Base-by-base conservation (phyloP, 257 asterid species). In the Ilex aquifolium region DNA sequence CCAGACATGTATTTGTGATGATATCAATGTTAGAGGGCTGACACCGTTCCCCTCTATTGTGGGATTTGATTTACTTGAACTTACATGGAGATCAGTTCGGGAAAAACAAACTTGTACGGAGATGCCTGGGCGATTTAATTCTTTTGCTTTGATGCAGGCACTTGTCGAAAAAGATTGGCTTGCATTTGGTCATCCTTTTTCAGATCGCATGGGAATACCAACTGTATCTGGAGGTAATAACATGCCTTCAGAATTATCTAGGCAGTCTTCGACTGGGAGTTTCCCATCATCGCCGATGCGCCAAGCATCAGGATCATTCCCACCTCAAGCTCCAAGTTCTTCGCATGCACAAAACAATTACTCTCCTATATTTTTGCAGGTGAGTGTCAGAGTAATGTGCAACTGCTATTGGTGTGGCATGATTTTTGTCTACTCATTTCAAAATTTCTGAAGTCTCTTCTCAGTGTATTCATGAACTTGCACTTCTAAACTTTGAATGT, bases 181-280 rank as follows among this genome's bases (percentile, higher is more conserved):
- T 65, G 96, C 99, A 50, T 92, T 92, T 85, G 99, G 99, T 68
- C 99, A 92, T 84, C 99, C 99, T 58, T 92, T 92, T 78, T 85
- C 99, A 46, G 99, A 89, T 73, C 99, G 99, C 72, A 64, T 74
- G 51, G 99, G 97, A 63, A 67, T 82, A 64, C 96, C 99, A 63
- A 79, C 88, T 63, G 69, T 83, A 63, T 78, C 91, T 67, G 98
- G 88, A 74, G 81, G 79, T 71, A 88, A 86, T 51, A 62, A 76
- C 78, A 54, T 74, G 67, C 84, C 95, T 30, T 69, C 67, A 74
- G 97, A 89, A 67, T 85, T 89, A 69, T 54, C 89, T 64, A 79
- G 91, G 63, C 99, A 92, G 77, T 68, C 86, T 71, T 92, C 97
- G 52, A 62, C 81, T 12, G 96, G 91, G 73, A 87, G 81, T 66